Evolutionary conservation across 768 basidiomycete species (phyloP).

Genomic region (Lactarius quietus): DNA sequence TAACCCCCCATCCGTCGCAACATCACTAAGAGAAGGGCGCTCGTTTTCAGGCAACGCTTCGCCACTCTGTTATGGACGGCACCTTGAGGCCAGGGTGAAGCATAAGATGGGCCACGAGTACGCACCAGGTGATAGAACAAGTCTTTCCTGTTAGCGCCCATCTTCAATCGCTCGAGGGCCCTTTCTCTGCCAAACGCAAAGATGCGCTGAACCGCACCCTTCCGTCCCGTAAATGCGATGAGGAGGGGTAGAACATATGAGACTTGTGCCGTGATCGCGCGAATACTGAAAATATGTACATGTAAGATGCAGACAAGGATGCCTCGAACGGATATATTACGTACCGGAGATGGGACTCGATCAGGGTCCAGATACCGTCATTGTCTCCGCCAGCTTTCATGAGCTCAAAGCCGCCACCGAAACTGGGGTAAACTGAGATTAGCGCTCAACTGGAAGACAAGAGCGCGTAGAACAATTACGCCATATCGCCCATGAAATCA

Average conservation of each 20-base stretch:
- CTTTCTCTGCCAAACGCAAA: neutral
- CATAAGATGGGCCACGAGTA: slow-evolving; percentile 7
- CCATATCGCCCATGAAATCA: slow-evolving; percentile 44
- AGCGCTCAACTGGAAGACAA: neutral
- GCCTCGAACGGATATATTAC: slow-evolving; percentile 24
- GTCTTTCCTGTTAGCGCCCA: slow-evolving; percentile 29
- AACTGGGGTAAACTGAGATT: slow-evolving; percentile 22
- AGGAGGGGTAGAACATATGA: slow-evolving; percentile 31
- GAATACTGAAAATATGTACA: slow-evolving; percentile 36
- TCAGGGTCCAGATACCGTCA: slow-evolving; percentile 41
- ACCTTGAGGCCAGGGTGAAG: neutral
- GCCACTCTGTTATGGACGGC: neutral
- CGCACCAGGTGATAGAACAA: slow-evolving; percentile 40
- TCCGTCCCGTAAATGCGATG: slow-evolving; percentile 27
- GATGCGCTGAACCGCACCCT: neutral
- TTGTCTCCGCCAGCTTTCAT: slow-evolving; percentile 40
- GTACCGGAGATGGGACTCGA: slow-evolving; percentile 45
- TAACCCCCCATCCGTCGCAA: slow-evolving; percentile 37
- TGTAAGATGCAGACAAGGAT: slow-evolving; percentile 6
- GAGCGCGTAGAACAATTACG: slow-evolving; percentile 28
- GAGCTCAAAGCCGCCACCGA: slow-evolving; percentile 39
- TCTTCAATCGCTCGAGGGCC: slow-evolving; percentile 8
- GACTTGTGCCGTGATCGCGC: slow-evolving; percentile 43
- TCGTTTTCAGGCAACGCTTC: neutral
- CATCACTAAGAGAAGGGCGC: neutral